phyloP scores from a whole-genome alignment of 371 early-diverging fungal genomes.

The Rhizopus arrhizus region DNA sequence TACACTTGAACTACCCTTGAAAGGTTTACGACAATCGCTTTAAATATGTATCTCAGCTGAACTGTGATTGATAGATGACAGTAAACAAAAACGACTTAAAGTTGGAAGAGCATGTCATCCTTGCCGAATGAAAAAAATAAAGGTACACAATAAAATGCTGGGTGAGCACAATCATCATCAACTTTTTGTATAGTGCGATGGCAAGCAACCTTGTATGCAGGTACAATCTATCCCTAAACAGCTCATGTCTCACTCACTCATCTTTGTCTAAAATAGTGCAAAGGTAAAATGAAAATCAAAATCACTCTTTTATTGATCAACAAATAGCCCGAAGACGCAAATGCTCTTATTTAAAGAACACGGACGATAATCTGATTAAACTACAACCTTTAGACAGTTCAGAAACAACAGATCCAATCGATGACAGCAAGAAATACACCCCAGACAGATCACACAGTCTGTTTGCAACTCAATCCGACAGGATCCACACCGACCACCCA shows the following conservation, averaged over 20 bases:
- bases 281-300: conserved; percentile 31
- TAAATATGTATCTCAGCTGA: not conserved
- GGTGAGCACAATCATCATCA: too few relatives aligned
- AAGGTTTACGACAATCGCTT: conserved; percentile 30
- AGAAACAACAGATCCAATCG: not conserved
- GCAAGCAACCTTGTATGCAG: conserved; percentile 59
- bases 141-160: conserved; percentile 22
- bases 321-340: conserved; percentile 48
- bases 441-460: conserved; percentile 29
- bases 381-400: conserved; percentile 36
- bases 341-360: conserved; percentile 50
- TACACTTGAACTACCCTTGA: conserved; percentile 45
- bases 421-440: conserved; percentile 24
- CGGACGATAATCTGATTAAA: conserved; percentile 49
- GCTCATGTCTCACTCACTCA: conserved; percentile 5
- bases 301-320: not conserved
- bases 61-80: conserved; percentile 35
- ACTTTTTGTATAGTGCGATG: conserved; percentile 43
- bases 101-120: conserved; percentile 53
- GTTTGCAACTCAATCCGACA: conserved; percentile 24
- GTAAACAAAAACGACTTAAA: conserved; percentile 49
- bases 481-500: not conserved
- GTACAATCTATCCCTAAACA: conserved; percentile 16
- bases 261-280: conserved; percentile 36
- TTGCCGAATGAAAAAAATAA: conserved; percentile 55